Evolutionary conservation across 306 rosid genomes (phyloP).

Genomic region (Quercus agrifolia): DNA sequence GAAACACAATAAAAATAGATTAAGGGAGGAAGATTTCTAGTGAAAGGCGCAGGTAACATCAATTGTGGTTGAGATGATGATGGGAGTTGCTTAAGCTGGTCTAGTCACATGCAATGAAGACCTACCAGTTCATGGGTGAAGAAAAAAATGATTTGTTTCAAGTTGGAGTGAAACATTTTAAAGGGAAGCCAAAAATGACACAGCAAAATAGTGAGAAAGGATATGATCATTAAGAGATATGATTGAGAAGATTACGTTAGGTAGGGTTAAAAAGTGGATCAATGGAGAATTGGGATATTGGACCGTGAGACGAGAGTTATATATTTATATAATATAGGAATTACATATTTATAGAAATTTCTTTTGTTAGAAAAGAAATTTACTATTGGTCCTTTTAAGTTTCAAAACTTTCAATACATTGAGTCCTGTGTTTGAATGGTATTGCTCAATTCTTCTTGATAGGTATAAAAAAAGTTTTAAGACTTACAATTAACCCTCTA

Average conservation of each 20-base stretch:
- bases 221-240: not conserved
- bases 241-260: not conserved
- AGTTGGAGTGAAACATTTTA: not conserved
- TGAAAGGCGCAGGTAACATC: not conserved
- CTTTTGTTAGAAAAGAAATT: too few relatives aligned
- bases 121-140: not conserved
- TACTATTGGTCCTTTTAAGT: too few relatives aligned
- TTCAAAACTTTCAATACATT: too few relatives aligned
- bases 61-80: not conserved
- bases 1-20: not conserved
- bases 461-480: too few relatives aligned
- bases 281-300: not conserved
- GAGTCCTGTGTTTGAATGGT: too few relatives aligned
- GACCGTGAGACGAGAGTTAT: not conserved
- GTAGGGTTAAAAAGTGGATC: not conserved
- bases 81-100: not conserved
- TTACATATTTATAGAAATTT: not conserved
- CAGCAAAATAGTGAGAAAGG: not conserved
- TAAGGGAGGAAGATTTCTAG: not conserved
- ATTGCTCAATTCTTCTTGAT: too few relatives aligned
- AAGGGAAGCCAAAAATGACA: not conserved
- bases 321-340: not conserved
- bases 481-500: too few relatives aligned
- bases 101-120: not conserved
- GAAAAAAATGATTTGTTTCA: not conserved